Evolutionary conservation across 1,284 basidiomycete genomes (phyloP), one percentile per base, ranked within the genome.

Genomic region (Cryptococcus sp.): DNA sequence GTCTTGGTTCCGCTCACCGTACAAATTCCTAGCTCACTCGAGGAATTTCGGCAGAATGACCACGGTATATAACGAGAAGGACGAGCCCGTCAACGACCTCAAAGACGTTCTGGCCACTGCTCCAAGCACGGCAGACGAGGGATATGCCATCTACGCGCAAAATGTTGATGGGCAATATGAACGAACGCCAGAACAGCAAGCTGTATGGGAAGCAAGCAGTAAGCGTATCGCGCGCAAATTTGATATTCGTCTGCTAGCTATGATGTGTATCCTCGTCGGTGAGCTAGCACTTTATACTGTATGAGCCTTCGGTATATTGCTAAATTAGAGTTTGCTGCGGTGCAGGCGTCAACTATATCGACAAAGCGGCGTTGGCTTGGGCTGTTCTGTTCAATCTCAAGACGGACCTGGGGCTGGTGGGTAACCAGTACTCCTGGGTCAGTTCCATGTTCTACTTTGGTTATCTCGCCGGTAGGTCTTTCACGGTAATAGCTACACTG

Each of bases 371-470:
- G 5, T 37, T 63, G 26, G 54, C 57, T 5, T 59, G 57, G 54
- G 61, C 61, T 16, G 61, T 59, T 1, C 20, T 63, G 1, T 63
- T 63, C 40, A 52, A 49, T 25, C 50, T 59, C 44, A 46, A 49
- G 20, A 51, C 41, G 10, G 61, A 63, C 48, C 48, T 59, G 25
- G 46, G 44, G 17, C 25, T 63, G n/a, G 54, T 57, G 6, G 61
- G 61, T 19, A 56, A 63, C 16, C 47, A 59, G 26, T 63, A 63
- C 46, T 56, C 46, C 20, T 63, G 62, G 58, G 55, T 55, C 13
- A 52, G 45, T 7, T 55, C 52, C 2, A 60, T 63, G 46, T 58
- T 63, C 55, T 63, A 57, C 41, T 62, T 62, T 40, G 60, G 62
- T 37, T 57, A 57, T 55, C 52, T 60, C n/a, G 62, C 58, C 7